Conservation (phyloP, 1,284 basidiomycete species). For the Irpex sp. region DNA sequence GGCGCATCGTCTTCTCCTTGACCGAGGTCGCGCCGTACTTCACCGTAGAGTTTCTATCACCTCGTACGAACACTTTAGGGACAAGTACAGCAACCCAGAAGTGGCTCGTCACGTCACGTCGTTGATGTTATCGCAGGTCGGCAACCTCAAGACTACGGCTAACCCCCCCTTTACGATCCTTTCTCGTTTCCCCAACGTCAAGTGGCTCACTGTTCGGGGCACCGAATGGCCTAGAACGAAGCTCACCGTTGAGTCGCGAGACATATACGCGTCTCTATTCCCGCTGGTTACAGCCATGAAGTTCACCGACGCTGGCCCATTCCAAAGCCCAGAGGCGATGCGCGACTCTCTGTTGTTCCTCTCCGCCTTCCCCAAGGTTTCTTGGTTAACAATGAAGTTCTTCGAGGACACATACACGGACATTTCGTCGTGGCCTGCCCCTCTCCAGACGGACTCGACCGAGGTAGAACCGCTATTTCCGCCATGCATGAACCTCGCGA, state of each 20-base stretch:
- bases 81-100: neutral
- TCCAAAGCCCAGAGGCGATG: neutral
- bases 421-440: neutral
- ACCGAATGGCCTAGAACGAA: neutral
- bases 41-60: neutral
- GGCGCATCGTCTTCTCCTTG: neutral
- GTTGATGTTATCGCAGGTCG: neutral
- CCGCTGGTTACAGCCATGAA: neutral
- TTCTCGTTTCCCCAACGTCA: neutral
- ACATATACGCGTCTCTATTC: neutral
- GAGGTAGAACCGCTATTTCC: neutral
- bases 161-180: neutral
- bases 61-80: neutral
- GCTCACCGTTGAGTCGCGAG: neutral
- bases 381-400: neutral
- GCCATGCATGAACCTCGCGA: neutral
- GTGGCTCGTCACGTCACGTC: neutral
- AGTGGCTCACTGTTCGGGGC: neutral
- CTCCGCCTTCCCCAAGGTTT: neutral
- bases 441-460: neutral
- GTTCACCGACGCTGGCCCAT: neutral
- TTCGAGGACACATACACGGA: neutral
- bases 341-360: neutral
- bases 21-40: neutral
- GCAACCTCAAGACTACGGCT: neutral